Evolutionary conservation across 768 basidiomycete species (phyloP).

Genomic region (Auricularia sp.): DNA sequence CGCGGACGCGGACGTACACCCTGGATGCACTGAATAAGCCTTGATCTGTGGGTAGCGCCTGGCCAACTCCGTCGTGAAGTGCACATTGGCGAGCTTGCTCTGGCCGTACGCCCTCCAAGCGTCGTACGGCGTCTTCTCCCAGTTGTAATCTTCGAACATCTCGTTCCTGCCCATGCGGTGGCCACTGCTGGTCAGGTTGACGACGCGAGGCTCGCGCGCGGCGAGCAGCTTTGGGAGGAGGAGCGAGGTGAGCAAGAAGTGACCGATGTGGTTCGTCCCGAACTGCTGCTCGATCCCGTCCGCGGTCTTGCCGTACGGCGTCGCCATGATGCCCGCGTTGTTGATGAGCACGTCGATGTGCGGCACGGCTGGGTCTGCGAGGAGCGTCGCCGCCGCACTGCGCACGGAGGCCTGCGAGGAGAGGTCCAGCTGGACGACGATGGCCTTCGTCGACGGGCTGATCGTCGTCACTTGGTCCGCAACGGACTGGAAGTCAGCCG

Average conservation of each 20-base stretch:
- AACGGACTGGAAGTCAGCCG: background rate
- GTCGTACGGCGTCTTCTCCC: background rate
- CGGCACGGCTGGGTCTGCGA: background rate
- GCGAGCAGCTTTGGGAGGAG: slow-evolving; percentile 6
- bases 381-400: slow-evolving; percentile 4
- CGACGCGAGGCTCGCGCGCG: slow-evolving; percentile 1
- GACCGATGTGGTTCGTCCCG: slow-evolving; percentile 9
- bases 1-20: background rate
- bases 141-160: background rate
- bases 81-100: slow-evolving; percentile 13
- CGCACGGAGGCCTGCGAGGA: slow-evolving; percentile 2
- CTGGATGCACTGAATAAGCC: background rate
- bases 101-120: background rate
- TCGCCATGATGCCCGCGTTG: slow-evolving; percentile 3
- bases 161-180: background rate
- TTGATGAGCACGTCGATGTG: slow-evolving; percentile 8
- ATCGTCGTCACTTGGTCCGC: background rate
- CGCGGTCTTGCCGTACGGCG: background rate
- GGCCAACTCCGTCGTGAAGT: slow-evolving; percentile 11
- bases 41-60: background rate
- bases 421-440: slow-evolving; percentile 2
- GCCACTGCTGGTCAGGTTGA: background rate
- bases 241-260: slow-evolving; percentile 6
- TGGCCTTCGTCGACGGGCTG: background rate
- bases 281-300: slow-evolving; percentile 8